These are phyloP conservation scores for Tylopilus felleus DNA, from an alignment of 768 basidiomycete genomes.

Conservation along the genomic window DNA sequence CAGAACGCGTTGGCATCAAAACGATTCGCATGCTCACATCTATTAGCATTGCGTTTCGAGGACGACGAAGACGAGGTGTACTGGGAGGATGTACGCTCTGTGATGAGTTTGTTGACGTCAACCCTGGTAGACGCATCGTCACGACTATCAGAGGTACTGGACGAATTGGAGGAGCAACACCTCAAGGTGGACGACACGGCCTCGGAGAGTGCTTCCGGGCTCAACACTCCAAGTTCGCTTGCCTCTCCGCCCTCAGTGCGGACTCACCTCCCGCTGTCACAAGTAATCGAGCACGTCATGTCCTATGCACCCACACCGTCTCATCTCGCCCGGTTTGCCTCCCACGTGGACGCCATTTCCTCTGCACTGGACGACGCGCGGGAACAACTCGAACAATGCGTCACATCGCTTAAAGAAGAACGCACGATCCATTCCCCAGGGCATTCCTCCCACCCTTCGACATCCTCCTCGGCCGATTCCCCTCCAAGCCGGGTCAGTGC, in stretches of 20 bases:
- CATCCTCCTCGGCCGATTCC: conserved; percentile 14
- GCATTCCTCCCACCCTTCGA: conserved; percentile 22
- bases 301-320: conserved; percentile 77
- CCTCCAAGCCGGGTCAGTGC: neutral
- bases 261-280: conserved; percentile 12
- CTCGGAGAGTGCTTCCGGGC: conserved; percentile 11
- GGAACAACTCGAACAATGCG: conserved; percentile 61
- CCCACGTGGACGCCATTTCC: conserved; percentile 69
- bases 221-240: conserved; percentile 15
- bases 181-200: conserved; percentile 48
- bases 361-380: conserved; percentile 69
- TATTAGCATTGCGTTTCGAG: conserved; percentile 74
- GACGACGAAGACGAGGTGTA: conserved; percentile 73
- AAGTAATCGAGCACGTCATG: conserved; percentile 10
- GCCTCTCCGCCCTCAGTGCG: conserved; percentile 16
- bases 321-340: conserved; percentile 64
- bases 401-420: conserved; percentile 51
- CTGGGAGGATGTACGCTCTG: conserved; percentile 80
- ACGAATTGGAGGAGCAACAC: conserved; percentile 52
- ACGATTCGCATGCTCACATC: conserved; percentile 74
- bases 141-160: conserved; percentile 59
- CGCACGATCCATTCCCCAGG: conserved; percentile 9
- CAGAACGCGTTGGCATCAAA: conserved; percentile 69
- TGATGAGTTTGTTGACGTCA: conserved; percentile 66
- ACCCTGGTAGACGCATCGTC: conserved; percentile 64